Percentiles rank a stretch among this genome's conserved stretches.
Conservation (phyloP, 2,329 filamentous ascomycete genomes). For the Ophiostoma montium region DNA sequence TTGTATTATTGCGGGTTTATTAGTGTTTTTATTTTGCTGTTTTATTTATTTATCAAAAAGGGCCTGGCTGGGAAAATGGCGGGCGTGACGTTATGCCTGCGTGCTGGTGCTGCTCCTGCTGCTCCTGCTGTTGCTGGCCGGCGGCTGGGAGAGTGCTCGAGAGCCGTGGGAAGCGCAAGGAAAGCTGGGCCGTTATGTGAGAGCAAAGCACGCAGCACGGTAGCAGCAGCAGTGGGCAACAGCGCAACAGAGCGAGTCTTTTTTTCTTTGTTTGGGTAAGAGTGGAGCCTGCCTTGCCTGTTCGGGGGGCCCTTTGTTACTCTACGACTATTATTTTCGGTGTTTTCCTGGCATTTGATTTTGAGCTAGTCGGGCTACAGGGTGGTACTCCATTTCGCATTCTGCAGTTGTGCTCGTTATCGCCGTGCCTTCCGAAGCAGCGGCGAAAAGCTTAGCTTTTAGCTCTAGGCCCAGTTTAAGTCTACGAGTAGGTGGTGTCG, state of each 20-base stretch:
- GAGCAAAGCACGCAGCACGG: neutral
- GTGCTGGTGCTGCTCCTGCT: no score
- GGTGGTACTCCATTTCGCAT: neutral
- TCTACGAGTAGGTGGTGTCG: no score
- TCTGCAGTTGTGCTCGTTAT: conserved; percentile 10
- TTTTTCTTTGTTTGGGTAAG: conserved; percentile 8
- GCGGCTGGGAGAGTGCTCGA: no score
- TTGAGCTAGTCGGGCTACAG: no score
- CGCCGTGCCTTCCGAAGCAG: conserved; percentile 12
- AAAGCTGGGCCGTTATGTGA: no score
- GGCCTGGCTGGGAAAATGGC: neutral
- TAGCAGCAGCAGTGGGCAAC: conserved; percentile 1
- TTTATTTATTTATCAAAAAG: neutral
- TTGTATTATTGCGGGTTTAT: conserved; percentile 4
- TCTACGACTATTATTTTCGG: neutral
- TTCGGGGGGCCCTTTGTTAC: conserved; percentile 1
- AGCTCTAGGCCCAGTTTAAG: no score
- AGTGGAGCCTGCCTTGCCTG: neutral
- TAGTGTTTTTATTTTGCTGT: neutral
- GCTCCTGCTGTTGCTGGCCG: no score
- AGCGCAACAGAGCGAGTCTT: conserved; percentile 8
- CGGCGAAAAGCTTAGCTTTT: conserved; percentile 12
- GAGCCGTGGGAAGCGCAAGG: no score
- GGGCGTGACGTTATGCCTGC: neutral
- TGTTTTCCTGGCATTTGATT: neutral